Conservation (phyloP, 2,329 filamentous ascomycete genomes). For the Beauveria brongniartii region DNA sequence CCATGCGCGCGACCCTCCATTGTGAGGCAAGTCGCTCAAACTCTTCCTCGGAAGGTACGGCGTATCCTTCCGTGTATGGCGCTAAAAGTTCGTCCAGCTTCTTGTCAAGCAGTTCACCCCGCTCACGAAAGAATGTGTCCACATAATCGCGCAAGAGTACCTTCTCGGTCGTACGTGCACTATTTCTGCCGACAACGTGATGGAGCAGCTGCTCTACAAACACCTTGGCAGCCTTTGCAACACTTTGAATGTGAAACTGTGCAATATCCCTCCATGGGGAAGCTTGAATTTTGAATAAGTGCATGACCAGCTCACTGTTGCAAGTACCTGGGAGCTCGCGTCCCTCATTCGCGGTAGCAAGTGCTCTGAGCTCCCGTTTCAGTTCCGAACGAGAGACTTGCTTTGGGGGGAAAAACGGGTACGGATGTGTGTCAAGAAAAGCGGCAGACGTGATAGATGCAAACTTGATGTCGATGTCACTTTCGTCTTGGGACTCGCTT, state of each 20-base stretch:
- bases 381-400: not conserved
- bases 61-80: constrained; percentile 28
- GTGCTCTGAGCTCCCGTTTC: not conserved
- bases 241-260: constrained; percentile 24
- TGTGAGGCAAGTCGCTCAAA: constrained; percentile 19
- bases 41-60: constrained; percentile 24
- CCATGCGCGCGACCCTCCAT: constrained; percentile 13
- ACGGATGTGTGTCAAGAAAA: not conserved
- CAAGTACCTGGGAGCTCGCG: constrained; percentile 31
- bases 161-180: constrained; percentile 9
- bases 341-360: constrained; percentile 30
- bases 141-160: constrained; percentile 20
- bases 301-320: constrained; percentile 26
- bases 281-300: constrained; percentile 32
- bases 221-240: constrained; percentile 20
- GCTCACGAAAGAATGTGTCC: constrained; percentile 27
- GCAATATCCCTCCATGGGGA: constrained; percentile 32
- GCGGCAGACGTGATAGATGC: not conserved
- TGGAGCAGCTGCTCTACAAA: constrained; percentile 31
- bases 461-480: not conserved
- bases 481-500: too few relatives aligned
- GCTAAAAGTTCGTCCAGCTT: constrained; percentile 33
- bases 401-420: not conserved
- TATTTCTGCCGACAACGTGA: constrained; percentile 12
- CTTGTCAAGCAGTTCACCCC: constrained; percentile 17